Base-by-base conservation (phyloP, 345 rosid species). In the Conringia planisiliqua region DNA sequence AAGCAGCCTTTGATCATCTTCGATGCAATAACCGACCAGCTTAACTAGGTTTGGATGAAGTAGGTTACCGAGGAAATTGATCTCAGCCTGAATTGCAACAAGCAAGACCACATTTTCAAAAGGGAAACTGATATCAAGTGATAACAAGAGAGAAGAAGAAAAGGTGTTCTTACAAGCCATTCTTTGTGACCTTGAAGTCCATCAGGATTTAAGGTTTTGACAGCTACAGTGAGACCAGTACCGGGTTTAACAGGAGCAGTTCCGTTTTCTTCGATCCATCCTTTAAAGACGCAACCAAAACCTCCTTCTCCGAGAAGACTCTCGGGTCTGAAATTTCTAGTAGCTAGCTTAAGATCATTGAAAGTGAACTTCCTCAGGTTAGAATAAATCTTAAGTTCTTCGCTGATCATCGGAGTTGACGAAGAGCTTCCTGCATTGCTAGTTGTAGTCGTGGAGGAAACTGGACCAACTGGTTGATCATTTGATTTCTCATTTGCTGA, bases 261-360 rank as follows among this genome's bases (percentile, higher is more conserved):
- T 65, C 98, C 98, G 79, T 93, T 91, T 78, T 91, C 98, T 80
- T 93, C 98, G 5, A 93, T 86, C 97, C 96, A 93, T 4, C 98
- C 98, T 81, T 93, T 93, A 76, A 91, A 93, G 48, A 93, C 97
- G 52, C 96, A 93, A 74, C 98, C 98, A 79, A 93, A 93, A 30
- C 98, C 98, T 65, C 98, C 98, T 86, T 93, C 97, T n/a, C 98
- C 98, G 33, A 93, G 97, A 69, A 93, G 98, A 84, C 88, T 83
- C 78, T 93, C 98, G 0, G 94, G 97, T 85, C 96, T 91, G 75
- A 91, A 93, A 81, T 91, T 94, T 69, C 98, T 84, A 73, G 98
- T 94, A 11, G 98, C 89, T 62, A 87, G 80, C 86, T 91, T 94
- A 40, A 94, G 95, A 81, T 94, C 97, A 78, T 85, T 90, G 83